A percentile compares a stretch with the other conserved stretches of the same genome.
Evolutionary conservation across 2,329 filamentous ascomycete genomes (phyloP).

Genomic region (Xylaria sp.): DNA sequence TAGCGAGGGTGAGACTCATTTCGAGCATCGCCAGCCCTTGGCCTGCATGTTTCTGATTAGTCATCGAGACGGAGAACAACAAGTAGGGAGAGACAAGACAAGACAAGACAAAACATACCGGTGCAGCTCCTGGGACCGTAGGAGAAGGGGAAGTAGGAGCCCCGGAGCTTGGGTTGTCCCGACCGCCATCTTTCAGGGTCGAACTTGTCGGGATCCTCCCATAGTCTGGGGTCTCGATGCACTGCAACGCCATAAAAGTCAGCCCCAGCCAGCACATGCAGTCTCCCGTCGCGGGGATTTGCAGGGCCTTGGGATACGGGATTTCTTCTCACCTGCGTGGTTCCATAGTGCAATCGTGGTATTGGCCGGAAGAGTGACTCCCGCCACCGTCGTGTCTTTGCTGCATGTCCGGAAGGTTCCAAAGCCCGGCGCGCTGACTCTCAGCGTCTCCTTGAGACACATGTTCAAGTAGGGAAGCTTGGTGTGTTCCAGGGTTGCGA

Average conservation of each 20-base stretch:
- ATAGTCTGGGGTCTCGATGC: slow-evolving; percentile 15
- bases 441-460: slow-evolving; percentile 15
- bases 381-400: slow-evolving; percentile 15
- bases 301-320: slow-evolving; percentile 1
- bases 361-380: slow-evolving; percentile 15
- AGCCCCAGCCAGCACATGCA: slow-evolving; percentile 1
- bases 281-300: neutral
- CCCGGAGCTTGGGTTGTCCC: slow-evolving; percentile 14
- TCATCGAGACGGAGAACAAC: neutral
- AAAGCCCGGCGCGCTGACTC: slow-evolving; percentile 15
- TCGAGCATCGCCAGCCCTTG: slow-evolving; percentile 18
- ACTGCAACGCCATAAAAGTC: slow-evolving; percentile 1
- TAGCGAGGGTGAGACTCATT: slow-evolving; percentile 16
- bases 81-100: neutral
- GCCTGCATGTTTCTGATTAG: slow-evolving; percentile 9
- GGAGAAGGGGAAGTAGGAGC: slow-evolving; percentile 18
- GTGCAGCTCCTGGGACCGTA: slow-evolving; percentile 17
- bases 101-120: slow-evolving; percentile 2
- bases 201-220: slow-evolving; percentile 18
- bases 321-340: slow-evolving; percentile 10
- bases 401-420: slow-evolving; percentile 14
- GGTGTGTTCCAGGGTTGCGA: slow-evolving; percentile 11
- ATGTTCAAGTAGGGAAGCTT: slow-evolving; percentile 17
- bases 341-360: slow-evolving; percentile 17
- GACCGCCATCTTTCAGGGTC: slow-evolving; percentile 17